These are phyloP conservation scores for Hygrophila difformis DNA, from an alignment of 257 asterid species.

Conservation along the genomic window DNA sequence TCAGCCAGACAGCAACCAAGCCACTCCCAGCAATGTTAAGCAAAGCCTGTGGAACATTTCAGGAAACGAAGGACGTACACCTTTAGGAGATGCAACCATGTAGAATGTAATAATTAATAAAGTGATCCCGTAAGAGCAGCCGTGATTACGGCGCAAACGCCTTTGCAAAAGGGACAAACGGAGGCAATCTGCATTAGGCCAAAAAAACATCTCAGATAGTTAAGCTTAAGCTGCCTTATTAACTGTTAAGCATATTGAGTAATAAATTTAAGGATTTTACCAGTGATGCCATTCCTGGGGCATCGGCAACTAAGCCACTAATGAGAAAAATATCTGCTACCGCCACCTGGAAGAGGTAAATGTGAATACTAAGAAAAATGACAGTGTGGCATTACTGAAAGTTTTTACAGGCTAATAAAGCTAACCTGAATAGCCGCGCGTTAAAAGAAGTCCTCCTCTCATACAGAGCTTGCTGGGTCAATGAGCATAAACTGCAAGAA, in stretches of 20 bases:
- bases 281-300: slow-evolving; percentile 85
- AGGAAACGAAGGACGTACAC: no score
- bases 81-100: no score
- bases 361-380: background rate
- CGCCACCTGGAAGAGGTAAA: slow-evolving; percentile 49
- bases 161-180: slow-evolving; percentile 91
- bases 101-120: no score
- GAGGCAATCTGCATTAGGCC: slow-evolving; percentile 60
- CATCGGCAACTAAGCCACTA: slow-evolving; percentile 57
- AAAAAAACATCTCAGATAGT: slow-evolving; percentile 5
- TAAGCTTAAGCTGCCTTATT: background rate
- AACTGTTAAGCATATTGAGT: background rate
- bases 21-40: no score
- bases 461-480: slow-evolving; percentile 94
- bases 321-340: slow-evolving; percentile 69
- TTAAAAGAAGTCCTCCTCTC: slow-evolving; percentile 95
- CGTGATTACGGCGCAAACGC: slow-evolving; percentile 98
- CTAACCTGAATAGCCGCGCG: slow-evolving; percentile 92
- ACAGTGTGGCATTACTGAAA: background rate
- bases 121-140: no score
- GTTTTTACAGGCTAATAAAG: slow-evolving; percentile 1
- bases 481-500: slow-evolving; percentile 70
- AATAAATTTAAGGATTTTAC: slow-evolving; percentile 25
- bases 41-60: no score
- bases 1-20: no score